Evolutionary conservation across 768 basidiomycete genomes (phyloP), one percentile per base, ranked within the genome.

Genomic region (Suillus americanus): DNA sequence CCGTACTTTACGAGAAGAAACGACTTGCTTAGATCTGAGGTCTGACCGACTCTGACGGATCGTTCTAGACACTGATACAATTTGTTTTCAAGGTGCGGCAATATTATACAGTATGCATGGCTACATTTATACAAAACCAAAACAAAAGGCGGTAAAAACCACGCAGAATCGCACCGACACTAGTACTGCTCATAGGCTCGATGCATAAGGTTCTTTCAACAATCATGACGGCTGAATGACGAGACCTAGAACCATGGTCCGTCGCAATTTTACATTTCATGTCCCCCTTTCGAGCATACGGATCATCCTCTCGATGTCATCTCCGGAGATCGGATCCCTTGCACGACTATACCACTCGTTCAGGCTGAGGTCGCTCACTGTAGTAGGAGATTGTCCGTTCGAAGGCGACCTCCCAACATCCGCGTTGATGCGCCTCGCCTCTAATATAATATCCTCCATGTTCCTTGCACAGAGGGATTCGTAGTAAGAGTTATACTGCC

Each of bases 301-400:
- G 54, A 55, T 54, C 53, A 55, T 35, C 54, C n/a, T 35, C 54
- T 55, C 54, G 54, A 55, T 55, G 35, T 37, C 33, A n/a, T 55
- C 54, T 55, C 54, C 54, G 7, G 33, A 35, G n/a, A 55, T 54
- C 20, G 54, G 54, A 14, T 55, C 14, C 35, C 33, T 55, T 23
- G 12, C 54, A 10, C 54, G 54, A 55, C 13, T 23, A 23, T 23
- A 55, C 54, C 54, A 55, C 54, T 55, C 54, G 35, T 35, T 55
- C 54, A 55, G 13, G 35, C 54, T 55, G n/a, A 37, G 12, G 54
- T 55, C 53, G 53, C 53, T 54, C 53, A 54, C 10, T 33, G 53
- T 33, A 23, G n/a, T 33, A 55, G 35, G 33, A 20, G 30, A 55
- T 55, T 55, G 33, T 55, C 54, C 13, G n/a, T n/a, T 55, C 54